These are phyloP conservation scores for Nicotiana benthamiana DNA, from an alignment of 257 asterid species.

Conservation along the genomic window DNA sequence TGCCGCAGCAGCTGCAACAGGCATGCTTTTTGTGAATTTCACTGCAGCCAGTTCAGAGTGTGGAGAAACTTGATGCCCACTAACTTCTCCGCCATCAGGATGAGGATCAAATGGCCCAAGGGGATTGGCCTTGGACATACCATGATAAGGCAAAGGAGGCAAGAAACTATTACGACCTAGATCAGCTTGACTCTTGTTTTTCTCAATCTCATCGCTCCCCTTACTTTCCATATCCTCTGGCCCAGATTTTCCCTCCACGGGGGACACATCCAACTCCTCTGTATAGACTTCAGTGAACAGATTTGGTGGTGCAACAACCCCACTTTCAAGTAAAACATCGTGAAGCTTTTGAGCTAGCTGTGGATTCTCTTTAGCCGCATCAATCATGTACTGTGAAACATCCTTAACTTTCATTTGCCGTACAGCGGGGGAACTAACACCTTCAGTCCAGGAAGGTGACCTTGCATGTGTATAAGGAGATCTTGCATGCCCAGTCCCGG, in stretches of 20 bases:
- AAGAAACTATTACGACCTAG: constrained; percentile 36
- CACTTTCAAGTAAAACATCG: constrained; percentile 87
- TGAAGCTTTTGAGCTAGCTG: constrained; percentile 91
- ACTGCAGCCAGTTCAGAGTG: constrained; percentile 35
- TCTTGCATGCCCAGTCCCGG: constrained; percentile 31
- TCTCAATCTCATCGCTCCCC: constrained; percentile 26
- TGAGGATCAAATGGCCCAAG: constrained; percentile 30
- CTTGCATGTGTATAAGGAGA: constrained; percentile 52
- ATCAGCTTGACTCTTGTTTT: constrained; percentile 26
- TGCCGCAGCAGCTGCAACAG: constrained; percentile 77
- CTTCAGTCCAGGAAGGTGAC: constrained; percentile 99
- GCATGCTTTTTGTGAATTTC: constrained; percentile 43
- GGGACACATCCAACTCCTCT: constrained; percentile 32
- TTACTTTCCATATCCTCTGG: constrained; percentile 31
- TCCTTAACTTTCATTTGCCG: constrained; percentile 76
- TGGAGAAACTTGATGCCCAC: constrained; percentile 27
- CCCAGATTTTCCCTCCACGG: constrained; percentile 28
- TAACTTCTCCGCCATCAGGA: constrained; percentile 24
- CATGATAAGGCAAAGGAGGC: constrained; percentile 74
- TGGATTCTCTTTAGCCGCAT: constrained; percentile 94
- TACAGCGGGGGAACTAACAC: constrained; percentile 78
- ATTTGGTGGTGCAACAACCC: constrained; percentile 90
- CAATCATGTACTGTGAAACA: constrained; percentile 86
- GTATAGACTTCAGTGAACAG: constrained; percentile 67
- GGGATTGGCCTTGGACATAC: constrained; percentile 31